Base-by-base conservation (phyloP, 1,139 yeast genomes). In the Hansenula sp. region DNA sequence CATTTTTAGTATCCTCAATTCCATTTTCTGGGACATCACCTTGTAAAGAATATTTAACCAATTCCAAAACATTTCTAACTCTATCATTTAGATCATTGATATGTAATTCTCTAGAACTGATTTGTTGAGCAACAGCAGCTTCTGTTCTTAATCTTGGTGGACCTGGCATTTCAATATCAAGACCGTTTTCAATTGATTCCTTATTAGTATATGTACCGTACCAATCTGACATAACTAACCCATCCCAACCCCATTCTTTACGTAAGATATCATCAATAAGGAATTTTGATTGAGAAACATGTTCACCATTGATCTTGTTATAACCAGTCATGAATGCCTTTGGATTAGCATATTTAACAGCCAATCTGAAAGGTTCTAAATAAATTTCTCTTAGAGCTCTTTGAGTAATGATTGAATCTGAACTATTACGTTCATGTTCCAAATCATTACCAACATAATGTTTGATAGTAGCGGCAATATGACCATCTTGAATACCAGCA, bases 161-260 rank as follows among this genome's bases (percentile, higher is more conserved):
- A 34, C 85, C 85, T 1, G 85, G 86, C 81, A 79, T 79, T 57
- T 79, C 85, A 50, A 80, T 61, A 55, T 77, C 81, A 45, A 79
- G 61, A n/a, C 84, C 84, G 33, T 77, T 77, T 44, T 72, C 71
- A 45, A 79, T 59, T 18, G 79, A 62, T 31, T 67, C 71, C 45
- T 68, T 70, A 33, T 66, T 66, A 27, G 80, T 68, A 55, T 75
- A 78, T n/a, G 74, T 71, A 42, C 85, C 86, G 57, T 59, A 76
- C 86, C 85, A 80, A 60, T 80, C 86, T 27, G 80, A 73, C 79
- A 80, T 77, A 33, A 73, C 62, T 47, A 74, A 61, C 24, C 85
- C 85, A 27, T 72, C 66, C 69, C 73, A 80, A 15, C 65, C 62
- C 82, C 83, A 80, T 58, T 80, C 85, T 5, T 66, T 57, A 46